Conservation (phyloP, 257 asterid genomes). For the Galeopsis tetrahit region DNA sequence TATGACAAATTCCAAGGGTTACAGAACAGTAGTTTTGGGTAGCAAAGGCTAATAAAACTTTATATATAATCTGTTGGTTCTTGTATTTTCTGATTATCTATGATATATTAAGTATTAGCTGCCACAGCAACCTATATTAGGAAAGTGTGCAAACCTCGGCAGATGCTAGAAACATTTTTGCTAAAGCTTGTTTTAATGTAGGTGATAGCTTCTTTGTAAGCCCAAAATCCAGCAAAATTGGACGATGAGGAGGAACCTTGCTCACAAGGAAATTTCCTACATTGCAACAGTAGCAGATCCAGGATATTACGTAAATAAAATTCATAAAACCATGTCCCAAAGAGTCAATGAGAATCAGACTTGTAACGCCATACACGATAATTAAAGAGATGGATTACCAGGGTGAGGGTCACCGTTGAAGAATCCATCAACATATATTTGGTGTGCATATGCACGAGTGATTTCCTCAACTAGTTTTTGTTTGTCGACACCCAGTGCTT, state of each 20-base stretch:
- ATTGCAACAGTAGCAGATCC: constrained; percentile 38
- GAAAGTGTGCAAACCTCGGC: constrained; percentile 75
- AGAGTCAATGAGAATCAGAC: constrained; percentile 16
- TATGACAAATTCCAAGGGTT: constrained; percentile 1
- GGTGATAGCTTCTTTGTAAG: constrained; percentile 83
- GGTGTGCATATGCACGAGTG: constrained; percentile 98
- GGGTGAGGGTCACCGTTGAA: constrained; percentile 99
- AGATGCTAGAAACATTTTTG: constrained; percentile 96
- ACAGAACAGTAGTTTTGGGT: constrained; percentile 11
- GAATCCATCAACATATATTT: constrained; percentile 94
- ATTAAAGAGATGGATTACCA: constrained; percentile 38
- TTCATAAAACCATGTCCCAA: constrained; percentile 23
- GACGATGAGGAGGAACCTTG: constrained; percentile 91
- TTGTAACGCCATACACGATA: background rate
- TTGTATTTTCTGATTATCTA: constrained; percentile 13
- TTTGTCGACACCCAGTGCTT: constrained; percentile 83
- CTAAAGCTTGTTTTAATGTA: constrained; percentile 81
- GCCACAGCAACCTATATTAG: constrained; percentile 20
- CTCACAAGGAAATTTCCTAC: constrained; percentile 97
- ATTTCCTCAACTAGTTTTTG: constrained; percentile 95
- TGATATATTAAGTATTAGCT: constrained; percentile 5
- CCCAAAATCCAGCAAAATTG: constrained; percentile 94
- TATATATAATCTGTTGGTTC: constrained; percentile 17
- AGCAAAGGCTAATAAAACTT: constrained; percentile 25
- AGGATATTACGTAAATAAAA: constrained; percentile 22